Percentiles rank a stretch among this genome's conserved stretches.
These are phyloP conservation scores for Volvox reticuliferus DNA, from an alignment of 139 green algal genomes.

Conservation along the genomic window DNA sequence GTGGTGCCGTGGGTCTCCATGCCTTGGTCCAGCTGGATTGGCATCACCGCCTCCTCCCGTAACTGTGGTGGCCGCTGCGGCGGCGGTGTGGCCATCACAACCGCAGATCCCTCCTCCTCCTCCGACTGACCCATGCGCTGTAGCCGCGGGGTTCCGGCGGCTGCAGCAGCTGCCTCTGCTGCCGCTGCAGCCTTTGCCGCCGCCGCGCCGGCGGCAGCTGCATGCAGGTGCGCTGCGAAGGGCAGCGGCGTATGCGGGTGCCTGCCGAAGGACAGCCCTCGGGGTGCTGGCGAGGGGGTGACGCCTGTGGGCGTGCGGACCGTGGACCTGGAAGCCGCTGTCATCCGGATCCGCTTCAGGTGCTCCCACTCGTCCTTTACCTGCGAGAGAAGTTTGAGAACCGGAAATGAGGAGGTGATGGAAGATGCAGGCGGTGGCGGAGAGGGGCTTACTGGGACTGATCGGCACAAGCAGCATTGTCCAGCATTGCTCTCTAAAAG, in stretches of 20 bases:
- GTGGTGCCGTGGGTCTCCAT: too few relatives aligned
- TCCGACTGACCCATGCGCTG: neutral
- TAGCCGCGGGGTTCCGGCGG: neutral
- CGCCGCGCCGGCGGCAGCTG: neutral
- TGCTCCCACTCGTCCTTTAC: slow-evolving; percentile 44
- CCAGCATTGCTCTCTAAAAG: too few relatives aligned
- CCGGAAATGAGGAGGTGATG: too few relatives aligned
- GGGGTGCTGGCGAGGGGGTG: neutral
- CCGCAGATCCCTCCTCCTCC: too few relatives aligned
- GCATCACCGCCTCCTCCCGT: too few relatives aligned
- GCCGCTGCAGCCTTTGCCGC: neutral
- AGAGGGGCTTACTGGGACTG: too few relatives aligned
- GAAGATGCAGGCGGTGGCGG: too few relatives aligned
- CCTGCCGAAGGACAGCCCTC: neutral
- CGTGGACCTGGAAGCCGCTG: slow-evolving; percentile 4
- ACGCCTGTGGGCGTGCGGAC: neutral
- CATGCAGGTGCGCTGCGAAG: slow-evolving; percentile 23
- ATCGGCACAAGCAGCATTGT: too few relatives aligned
- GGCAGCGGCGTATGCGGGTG: slow-evolving; percentile 16
- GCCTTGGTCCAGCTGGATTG: too few relatives aligned
- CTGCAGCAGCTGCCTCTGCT: neutral
- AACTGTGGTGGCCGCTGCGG: too few relatives aligned
- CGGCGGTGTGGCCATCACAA: too few relatives aligned
- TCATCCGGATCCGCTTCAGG: slow-evolving; percentile 37
- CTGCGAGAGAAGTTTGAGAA: neutral